Conservation (phyloP, 352 stramenopile species). For the Phytophthora fragariae region DNA sequence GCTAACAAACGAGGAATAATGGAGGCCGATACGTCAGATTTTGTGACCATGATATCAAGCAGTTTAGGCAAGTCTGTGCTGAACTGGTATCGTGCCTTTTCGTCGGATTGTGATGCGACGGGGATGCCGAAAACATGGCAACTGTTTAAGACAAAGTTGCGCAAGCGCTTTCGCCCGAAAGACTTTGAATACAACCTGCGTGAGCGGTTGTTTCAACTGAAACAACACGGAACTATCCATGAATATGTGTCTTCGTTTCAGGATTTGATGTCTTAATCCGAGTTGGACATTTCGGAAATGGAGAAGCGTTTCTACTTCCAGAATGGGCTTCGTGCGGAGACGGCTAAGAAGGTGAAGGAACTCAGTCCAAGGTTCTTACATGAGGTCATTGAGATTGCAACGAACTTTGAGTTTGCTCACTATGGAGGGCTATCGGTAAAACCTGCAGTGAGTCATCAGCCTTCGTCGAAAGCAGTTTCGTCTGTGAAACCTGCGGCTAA, state of each 20-base stretch:
- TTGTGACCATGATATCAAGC: constrained; percentile 14
- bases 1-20: constrained; percentile 12
- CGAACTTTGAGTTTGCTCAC: constrained; percentile 20
- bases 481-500: neutral
- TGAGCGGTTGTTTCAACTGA: neutral
- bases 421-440: neutral
- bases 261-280: neutral
- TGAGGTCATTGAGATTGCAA: constrained; percentile 10
- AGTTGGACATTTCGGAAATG: neutral
- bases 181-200: constrained; percentile 10
- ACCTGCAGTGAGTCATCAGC: neutral
- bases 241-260: constrained; percentile 9
- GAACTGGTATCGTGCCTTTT: constrained; percentile 12
- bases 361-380: neutral
- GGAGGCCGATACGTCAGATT: constrained; percentile 8
- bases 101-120: neutral
- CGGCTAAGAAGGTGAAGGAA: constrained; percentile 2
- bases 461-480: neutral
- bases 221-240: constrained; percentile 4
- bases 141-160: constrained; percentile 7
- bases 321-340: neutral
- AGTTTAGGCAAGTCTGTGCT: constrained; percentile 12
- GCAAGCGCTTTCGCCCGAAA: neutral
- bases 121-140: neutral
- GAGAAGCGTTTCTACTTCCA: constrained; percentile 19